Evolutionary conservation across 805 yeast species (phyloP).

Genomic region (Lipomyces oligophaga): DNA sequence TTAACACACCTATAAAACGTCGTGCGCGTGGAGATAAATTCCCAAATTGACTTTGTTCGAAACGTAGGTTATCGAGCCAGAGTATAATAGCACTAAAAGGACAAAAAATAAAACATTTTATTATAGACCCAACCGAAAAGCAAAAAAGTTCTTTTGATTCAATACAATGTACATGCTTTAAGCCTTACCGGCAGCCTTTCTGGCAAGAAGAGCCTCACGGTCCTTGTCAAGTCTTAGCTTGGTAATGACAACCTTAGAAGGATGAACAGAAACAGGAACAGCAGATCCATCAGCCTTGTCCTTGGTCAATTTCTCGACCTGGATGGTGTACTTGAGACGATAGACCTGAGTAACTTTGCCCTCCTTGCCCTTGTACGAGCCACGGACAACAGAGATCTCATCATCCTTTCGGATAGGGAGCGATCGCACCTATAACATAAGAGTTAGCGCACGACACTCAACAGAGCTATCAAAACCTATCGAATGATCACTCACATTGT

Average conservation of each 20-base stretch:
- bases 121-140: constrained; percentile 13
- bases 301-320: constrained; percentile 94
- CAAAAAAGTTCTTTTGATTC: not conserved
- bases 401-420: constrained; percentile 98
- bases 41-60: constrained; percentile 11
- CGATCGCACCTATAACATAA: constrained; percentile 55
- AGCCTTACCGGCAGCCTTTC: constrained; percentile 24
- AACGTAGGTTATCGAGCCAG: not conserved
- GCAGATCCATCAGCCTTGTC: constrained; percentile 98
- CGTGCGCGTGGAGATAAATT: constrained; percentile 29
- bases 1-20: constrained; percentile 19
- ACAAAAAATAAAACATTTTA: constrained; percentile 11
- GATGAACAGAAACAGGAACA: constrained; percentile 94
- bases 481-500: constrained; percentile 48
- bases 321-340: constrained; percentile 97
- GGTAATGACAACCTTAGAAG: constrained; percentile 98
- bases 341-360: constrained; percentile 96
- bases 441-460: not conserved
- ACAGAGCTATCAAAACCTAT: not conserved
- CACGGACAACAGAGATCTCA: constrained; percentile 93
- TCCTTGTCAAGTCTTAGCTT: constrained; percentile 97
- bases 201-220: constrained; percentile 88
- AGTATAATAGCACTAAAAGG: constrained; percentile 3
- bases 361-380: constrained; percentile 99
- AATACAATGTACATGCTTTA: constrained; percentile 11